Evolutionary conservation across 768 basidiomycete species (phyloP), one percentile per base, ranked within the genome.

Genomic region (Favolaschia claudopus): DNA sequence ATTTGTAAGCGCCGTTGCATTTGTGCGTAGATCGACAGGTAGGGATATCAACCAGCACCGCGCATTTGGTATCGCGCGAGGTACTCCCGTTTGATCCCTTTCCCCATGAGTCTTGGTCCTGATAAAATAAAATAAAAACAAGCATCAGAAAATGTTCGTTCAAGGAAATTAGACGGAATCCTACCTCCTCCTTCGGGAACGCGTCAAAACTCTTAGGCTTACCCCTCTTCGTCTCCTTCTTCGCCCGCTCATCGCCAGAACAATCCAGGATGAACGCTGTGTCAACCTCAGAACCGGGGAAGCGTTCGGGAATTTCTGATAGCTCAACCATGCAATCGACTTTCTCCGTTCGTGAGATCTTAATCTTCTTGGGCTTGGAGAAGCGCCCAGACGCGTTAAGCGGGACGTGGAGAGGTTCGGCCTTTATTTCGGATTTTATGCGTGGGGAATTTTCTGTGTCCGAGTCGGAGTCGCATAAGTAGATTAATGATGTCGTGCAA

Each of bases 71-170:
- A 5, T 22, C 20, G 15, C 40, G 51, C 9, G 6, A 24, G 19
- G 51, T 34, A 27, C 51, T 42, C 5, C 51, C 51, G n/a, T 53
- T 53, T 13, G 51, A 15, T 6, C 39, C 51, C 51, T 33, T 43
- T 2, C 39, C 51, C 39, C 40, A 53, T 4, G 51, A 53, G 20
- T 53, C 51, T 32, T 53, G 51, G 31, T 53, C 51, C 51, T 53
- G 17, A 7, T 19, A 5, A 5, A 9, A 22, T 22, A 8, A 7
- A 25, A 17, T 39, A 7, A 14, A 14, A 7, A 20, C 7, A 7
- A 20, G 38, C 9, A 7, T 38, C 20, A 14, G 20, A 20, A 38
- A 38, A 38, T 20, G 37, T 20, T 43, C 12, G 7, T 24, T 24
- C 22, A 25, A 43, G 40, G 27, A 43, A 25, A 24, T 25, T 20